Percentiles rank a stretch among this genome's conserved stretches.
Conservation (phyloP, 371 early-diverging fungal genomes). For the Phascolomyces articulosus region DNA sequence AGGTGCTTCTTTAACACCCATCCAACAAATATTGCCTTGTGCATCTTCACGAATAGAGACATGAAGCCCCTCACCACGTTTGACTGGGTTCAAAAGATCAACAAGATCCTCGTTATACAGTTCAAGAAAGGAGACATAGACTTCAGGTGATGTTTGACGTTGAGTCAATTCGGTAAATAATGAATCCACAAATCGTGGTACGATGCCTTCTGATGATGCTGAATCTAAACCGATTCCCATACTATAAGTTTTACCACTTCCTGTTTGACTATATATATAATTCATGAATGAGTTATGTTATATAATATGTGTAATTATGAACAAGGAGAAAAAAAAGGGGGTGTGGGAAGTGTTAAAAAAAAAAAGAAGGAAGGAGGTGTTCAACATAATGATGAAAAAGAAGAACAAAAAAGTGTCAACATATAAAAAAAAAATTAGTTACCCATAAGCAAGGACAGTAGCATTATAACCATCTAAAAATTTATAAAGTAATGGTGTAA, state of each 20-base stretch:
- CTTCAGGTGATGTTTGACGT: conserved; percentile 65
- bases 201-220: conserved; percentile 65
- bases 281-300: too few species aligned
- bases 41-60: conserved; percentile 87
- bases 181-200: conserved; percentile 81
- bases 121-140: conserved; percentile 87
- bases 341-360: neutral
- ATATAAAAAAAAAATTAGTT: conserved; percentile 30
- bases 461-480: conserved; percentile 92
- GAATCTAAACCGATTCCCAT: conserved; percentile 54
- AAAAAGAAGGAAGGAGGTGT: conserved; percentile 55
- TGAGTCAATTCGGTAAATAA: conserved; percentile 56
- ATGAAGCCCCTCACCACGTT: conserved; percentile 14
- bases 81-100: conserved; percentile 72
- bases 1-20: conserved; percentile 82
- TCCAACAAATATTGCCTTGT: conserved; percentile 88
- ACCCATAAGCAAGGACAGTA: conserved; percentile 95
- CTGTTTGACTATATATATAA: conserved; percentile 42
- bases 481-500: conserved; percentile 74
- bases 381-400: conserved; percentile 3
- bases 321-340: neutral
- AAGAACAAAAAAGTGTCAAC: conserved; percentile 8
- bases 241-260: conserved; percentile 61
- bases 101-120: conserved; percentile 97
- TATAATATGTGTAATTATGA: too few species aligned